Percentiles rank a stretch among this genome's conserved stretches.
Evolutionary conservation across 1,139 yeast genomes (phyloP).

Genomic region (Saccharomyces hybrid): DNA sequence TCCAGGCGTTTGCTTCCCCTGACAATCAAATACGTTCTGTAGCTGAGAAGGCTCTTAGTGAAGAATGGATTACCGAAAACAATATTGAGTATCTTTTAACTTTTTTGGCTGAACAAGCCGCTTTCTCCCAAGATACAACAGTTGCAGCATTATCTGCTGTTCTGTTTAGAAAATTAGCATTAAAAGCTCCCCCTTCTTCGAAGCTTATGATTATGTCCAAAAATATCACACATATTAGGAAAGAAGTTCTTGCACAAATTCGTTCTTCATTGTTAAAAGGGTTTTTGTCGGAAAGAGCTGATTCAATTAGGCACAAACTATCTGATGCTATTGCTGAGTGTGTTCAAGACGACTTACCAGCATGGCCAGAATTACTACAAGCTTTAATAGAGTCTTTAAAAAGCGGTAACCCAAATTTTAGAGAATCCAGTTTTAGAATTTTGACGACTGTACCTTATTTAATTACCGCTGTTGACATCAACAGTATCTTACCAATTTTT

Average conservation of each 20-base stretch:
- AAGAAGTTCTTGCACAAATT: constrained; percentile 53
- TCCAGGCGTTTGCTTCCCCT: constrained; percentile 66
- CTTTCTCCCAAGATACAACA: constrained; percentile 31
- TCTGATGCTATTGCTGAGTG: constrained; percentile 93
- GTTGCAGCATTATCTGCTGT: constrained; percentile 58
- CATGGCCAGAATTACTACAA: constrained; percentile 76
- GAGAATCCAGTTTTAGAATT: no score
- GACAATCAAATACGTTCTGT: constrained; percentile 66
- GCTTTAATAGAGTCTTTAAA: constrained; percentile 63
- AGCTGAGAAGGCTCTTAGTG: constrained; percentile 70
- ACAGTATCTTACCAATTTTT: no score
- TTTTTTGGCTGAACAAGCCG: constrained; percentile 78
- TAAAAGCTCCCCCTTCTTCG: constrained; percentile 47
- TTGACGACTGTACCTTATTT: no score
- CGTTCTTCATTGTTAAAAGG: constrained; percentile 65
- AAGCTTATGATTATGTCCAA: constrained; percentile 59
- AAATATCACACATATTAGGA: constrained; percentile 63
- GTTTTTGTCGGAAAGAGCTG: constrained; percentile 56
- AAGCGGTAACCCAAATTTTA: constrained; percentile 57
- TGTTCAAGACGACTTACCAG: constrained; percentile 55
- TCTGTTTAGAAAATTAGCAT: constrained; percentile 77
- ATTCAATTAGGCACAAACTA: constrained; percentile 74
- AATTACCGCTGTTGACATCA: no score
- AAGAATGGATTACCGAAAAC: constrained; percentile 62
- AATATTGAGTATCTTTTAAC: constrained; percentile 63